Evolutionary conservation across 768 basidiomycete genomes (phyloP).

Genomic region (Boletellus ananas): DNA sequence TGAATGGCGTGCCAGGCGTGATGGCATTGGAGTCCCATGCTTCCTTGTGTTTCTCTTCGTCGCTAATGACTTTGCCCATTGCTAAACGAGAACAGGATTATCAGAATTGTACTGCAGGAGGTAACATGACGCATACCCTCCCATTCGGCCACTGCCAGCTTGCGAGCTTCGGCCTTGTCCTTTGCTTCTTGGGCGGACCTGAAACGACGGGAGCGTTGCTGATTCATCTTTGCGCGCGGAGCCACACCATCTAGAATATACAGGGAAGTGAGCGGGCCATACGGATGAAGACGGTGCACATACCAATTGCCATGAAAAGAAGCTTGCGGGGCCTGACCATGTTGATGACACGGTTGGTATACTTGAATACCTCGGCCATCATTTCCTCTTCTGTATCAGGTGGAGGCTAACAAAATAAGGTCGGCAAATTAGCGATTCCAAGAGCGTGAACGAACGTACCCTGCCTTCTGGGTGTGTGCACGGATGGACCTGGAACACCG

Average conservation of each 20-base stretch:
- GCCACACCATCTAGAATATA: slow-evolving; percentile 82
- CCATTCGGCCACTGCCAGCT: slow-evolving; percentile 80
- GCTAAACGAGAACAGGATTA: slow-evolving; percentile 41
- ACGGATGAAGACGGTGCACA: slow-evolving; percentile 21
- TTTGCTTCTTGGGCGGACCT: slow-evolving; percentile 92
- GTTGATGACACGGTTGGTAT: slow-evolving; percentile 95
- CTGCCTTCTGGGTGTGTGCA: slow-evolving; percentile 99
- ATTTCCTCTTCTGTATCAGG: slow-evolving; percentile 98
- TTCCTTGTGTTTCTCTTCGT: slow-evolving; percentile 79
- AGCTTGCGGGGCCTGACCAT: slow-evolving; percentile 95
- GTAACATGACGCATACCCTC: slow-evolving; percentile 52
- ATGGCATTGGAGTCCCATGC: slow-evolving; percentile 99
- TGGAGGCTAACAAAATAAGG: slow-evolving; percentile 56
- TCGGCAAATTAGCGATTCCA: neutral
- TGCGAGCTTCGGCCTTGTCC: slow-evolving; percentile 85
- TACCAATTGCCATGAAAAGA: slow-evolving; percentile 98
- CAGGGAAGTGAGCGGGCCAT: slow-evolving; percentile 1
- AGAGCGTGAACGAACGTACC: slow-evolving; percentile 37
- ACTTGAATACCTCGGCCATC: slow-evolving; percentile 97
- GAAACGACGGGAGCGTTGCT: slow-evolving; percentile 96
- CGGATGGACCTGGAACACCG: slow-evolving; percentile 73
- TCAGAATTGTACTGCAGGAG: neutral
- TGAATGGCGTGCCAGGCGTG: slow-evolving; percentile 98
- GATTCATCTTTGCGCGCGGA: slow-evolving; percentile 99
- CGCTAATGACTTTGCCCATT: slow-evolving; percentile 86